Evolutionary conservation across 2,329 filamentous ascomycete genomes (phyloP).

Genomic region (Talaromyces sp.): DNA sequence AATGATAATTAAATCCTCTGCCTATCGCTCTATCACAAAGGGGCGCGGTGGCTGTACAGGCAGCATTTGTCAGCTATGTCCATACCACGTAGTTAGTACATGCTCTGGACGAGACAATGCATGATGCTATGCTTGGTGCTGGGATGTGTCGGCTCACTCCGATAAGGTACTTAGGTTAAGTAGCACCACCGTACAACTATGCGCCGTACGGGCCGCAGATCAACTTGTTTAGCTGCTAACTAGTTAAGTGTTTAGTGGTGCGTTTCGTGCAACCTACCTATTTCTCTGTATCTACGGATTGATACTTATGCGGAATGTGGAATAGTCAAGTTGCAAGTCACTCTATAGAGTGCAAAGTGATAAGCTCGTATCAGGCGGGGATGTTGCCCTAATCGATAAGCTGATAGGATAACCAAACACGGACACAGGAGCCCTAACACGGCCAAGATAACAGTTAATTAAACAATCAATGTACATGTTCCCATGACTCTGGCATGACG

Average conservation of each 20-base stretch:
- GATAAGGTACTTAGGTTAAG: neutral
- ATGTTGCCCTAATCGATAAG: conserved; percentile 4
- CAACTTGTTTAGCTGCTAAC: conserved; percentile 2
- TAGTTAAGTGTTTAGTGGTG: neutral
- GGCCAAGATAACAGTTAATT: neutral
- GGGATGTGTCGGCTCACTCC: conserved; percentile 3
- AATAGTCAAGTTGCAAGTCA: neutral
- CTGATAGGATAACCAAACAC: neutral
- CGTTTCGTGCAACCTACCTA: neutral
- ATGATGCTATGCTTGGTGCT: neutral
- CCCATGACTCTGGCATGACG: neutral
- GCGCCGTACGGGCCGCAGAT: conserved; percentile 11
- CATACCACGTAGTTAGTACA: neutral
- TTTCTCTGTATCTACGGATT: neutral
- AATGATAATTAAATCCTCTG: neutral
- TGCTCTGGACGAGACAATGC: neutral
- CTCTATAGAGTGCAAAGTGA: neutral
- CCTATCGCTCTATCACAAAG: neutral
- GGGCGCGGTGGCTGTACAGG: neutral
- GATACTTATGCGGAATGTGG: neutral
- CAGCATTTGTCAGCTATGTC: neutral
- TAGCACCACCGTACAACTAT: conserved; percentile 2
- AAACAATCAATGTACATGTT: neutral
- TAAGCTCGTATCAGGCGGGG: neutral
- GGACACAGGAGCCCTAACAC: neutral